Evolutionary conservation across 2,329 filamentous ascomycete genomes (phyloP), one percentile per base, ranked within the genome.

Genomic region (Thermomyces lanuginosus): DNA sequence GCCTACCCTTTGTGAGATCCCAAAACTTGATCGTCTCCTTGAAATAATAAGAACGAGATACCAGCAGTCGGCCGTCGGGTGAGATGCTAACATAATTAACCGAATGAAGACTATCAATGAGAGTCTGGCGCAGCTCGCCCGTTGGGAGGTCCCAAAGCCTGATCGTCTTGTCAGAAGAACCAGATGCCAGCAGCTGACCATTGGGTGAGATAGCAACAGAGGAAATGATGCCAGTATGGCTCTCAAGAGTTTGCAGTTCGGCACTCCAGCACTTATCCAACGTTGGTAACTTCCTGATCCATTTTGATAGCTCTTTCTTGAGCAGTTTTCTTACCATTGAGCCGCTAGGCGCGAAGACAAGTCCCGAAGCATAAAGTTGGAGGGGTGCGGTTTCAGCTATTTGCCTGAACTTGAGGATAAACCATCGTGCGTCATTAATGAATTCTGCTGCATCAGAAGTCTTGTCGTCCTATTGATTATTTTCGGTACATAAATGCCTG

Each of bases 181-280:
- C 32, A 12, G 38, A 42, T 9, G 35, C 40, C 6, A 44, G 7
- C n/a, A 32, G 23, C 22, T 28, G 16, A 10, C 21, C 21, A 24
- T 24, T 28, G 15, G 32, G 35, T 1, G 39, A 43, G 30, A 43
- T 42, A 15, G 27, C 31, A n/a, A 42, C 29, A 0, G 25, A 28
- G 1, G 8, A 1, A 23, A 41, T 28, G 21, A 2, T 4, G 16
- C 27, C 11, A 16, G 21, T 27, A 30, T 40, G 32, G 21, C 32
- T 33, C 16, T 29, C 15, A 7, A 40, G 34, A 4, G 24, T 37
- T 23, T 28, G 29, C 11, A 21, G 24, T 8, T 21, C 9, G 8
- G 15, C 14, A 25, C 35, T 36, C 44, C 41, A 45, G 5, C 3
- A 1, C 11, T 35, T 18, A 8, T 34, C 23, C 3, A 30, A 36